These are phyloP conservation scores for Phytophthora brassicae DNA, from an alignment of 352 stramenopile genomes.

Conservation along the genomic window DNA sequence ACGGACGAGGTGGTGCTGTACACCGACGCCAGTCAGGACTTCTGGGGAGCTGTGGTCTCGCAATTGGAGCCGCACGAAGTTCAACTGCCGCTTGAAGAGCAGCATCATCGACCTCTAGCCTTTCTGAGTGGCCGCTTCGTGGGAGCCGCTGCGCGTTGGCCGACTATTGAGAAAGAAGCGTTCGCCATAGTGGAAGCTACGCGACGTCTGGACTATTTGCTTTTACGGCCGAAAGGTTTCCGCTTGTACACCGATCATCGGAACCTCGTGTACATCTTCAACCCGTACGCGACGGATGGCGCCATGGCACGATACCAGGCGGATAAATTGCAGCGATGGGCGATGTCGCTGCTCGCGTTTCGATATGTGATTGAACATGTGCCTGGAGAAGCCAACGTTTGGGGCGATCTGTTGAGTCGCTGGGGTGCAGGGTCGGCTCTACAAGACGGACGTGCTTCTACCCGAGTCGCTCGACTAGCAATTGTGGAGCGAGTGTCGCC, in stretches of 20 bases:
- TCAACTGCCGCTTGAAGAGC: conserved; percentile 6
- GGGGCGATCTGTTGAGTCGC: conserved; percentile 6
- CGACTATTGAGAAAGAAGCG: conserved; percentile 20
- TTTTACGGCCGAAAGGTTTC: not conserved
- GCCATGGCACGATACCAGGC: conserved; percentile 7
- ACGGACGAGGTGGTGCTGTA: conserved; percentile 23
- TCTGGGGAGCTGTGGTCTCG: conserved; percentile 22
- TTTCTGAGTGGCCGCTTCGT: conserved; percentile 28
- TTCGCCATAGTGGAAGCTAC: conserved; percentile 12
- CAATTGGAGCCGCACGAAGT: conserved; percentile 10
- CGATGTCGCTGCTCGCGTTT: conserved; percentile 2
- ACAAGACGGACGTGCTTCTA: not conserved
- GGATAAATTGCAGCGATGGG: conserved; percentile 19
- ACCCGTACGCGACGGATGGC: not conserved
- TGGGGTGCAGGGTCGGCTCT: not conserved
- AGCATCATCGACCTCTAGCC: conserved; percentile 21
- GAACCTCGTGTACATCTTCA: conserved; percentile 24
- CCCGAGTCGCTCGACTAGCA: not conserved
- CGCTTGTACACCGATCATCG: conserved; percentile 22
- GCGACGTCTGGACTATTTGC: conserved; percentile 6
- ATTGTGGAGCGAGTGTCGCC: not conserved
- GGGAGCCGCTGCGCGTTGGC: not conserved
- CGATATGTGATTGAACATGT: conserved; percentile 23
- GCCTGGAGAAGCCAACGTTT: not conserved
- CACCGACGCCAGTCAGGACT: conserved; percentile 22